Conservation (phyloP, 163 green algal genomes). For the Coccomyxa subellipsoidea region DNA sequence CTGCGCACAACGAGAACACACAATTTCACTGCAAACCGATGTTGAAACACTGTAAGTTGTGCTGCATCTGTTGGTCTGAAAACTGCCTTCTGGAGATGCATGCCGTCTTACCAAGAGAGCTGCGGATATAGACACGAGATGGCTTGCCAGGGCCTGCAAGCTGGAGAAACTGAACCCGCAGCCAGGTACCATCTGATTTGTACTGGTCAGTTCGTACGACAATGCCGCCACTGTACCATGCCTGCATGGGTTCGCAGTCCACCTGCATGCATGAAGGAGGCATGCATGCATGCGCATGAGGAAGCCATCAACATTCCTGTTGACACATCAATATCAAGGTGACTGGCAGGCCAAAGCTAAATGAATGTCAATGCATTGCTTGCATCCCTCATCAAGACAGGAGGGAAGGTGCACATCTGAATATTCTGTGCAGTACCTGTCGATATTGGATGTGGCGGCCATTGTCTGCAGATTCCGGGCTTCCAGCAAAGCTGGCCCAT, state of each 20-base stretch:
- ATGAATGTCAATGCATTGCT: no score
- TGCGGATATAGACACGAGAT: background rate
- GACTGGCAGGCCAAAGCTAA: background rate
- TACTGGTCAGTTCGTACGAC: background rate
- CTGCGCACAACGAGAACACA: no score
- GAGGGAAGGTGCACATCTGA: background rate
- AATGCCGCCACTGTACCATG: background rate
- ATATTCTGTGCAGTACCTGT: background rate
- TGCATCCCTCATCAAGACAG: no score
- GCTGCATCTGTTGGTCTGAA: no score
- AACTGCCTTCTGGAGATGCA: no score
- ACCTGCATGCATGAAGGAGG: background rate
- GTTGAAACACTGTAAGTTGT: no score
- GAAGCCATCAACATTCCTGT: no score
- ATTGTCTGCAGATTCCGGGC: background rate
- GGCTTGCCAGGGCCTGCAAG: background rate
- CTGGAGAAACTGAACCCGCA: background rate
- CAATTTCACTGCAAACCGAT: no score
- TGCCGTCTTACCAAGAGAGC: no score
- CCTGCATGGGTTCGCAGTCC: background rate
- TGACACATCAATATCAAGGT: background rate
- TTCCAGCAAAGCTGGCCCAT: background rate
- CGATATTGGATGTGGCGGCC: background rate
- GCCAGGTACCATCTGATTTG: background rate
- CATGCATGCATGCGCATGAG: no score